phyloP scores from a whole-genome alignment of 176 grass and related monocot species.

The Alloteropsis semialata region DNA sequence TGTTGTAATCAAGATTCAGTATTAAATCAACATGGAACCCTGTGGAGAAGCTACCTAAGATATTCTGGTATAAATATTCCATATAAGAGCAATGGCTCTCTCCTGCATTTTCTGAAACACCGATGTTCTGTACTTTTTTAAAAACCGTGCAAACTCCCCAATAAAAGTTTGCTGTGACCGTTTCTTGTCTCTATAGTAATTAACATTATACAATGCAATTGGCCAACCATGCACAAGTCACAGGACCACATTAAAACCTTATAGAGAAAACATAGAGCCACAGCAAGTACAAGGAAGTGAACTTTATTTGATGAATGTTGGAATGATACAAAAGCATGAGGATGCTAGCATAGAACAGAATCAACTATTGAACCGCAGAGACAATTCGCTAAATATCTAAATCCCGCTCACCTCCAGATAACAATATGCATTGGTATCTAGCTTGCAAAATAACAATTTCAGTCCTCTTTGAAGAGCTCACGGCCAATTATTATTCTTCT shows the following conservation, averaged over 20 bases:
- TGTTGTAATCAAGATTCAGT: not conserved
- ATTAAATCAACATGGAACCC: not conserved
- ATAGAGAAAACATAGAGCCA: not conserved
- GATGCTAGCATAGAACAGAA: constrained; percentile 2
- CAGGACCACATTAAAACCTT: not conserved
- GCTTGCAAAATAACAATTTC: constrained; percentile 28
- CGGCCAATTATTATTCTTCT: constrained; percentile 96
- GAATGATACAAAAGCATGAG: constrained; percentile 31
- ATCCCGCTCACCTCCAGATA: constrained; percentile 35
- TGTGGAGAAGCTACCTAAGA: not conserved
- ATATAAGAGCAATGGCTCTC: too few relatives aligned
- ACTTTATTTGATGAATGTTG: constrained; percentile 36
- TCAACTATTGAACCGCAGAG: not conserved
- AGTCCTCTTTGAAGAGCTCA: constrained; percentile 93
- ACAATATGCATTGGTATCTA: constrained; percentile 12
- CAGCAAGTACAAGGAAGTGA: not conserved
- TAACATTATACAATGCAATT: constrained; percentile 7
- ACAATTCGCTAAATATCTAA: constrained; percentile 6
- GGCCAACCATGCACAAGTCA: not conserved
- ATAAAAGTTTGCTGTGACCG: not conserved
- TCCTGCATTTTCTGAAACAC: too few relatives aligned
- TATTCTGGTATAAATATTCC: not conserved
- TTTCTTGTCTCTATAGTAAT: not conserved
- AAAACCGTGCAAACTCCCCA: too few relatives aligned
- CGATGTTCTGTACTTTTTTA: too few relatives aligned